phyloP scores from a whole-genome alignment of 2,329 filamentous ascomycete genomes.

The Blastomyces emzantsi region DNA sequence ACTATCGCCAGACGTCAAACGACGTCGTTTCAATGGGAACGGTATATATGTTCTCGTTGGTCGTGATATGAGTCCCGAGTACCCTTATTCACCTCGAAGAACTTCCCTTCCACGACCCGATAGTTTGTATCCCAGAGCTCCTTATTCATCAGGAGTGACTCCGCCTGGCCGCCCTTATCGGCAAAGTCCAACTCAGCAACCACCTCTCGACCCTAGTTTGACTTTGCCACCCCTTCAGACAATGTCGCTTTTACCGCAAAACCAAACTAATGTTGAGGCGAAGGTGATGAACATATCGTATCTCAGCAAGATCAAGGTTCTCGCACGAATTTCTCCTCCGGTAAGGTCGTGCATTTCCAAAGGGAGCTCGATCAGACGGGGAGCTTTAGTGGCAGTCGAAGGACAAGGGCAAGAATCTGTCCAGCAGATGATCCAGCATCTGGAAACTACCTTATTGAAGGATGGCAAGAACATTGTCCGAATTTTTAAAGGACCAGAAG shows the following conservation, averaged over 20 bases:
- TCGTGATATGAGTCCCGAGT: conserved; percentile 31
- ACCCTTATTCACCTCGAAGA: conserved; percentile 31
- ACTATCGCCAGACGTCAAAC: conserved; percentile 50
- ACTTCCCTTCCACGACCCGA: conserved; percentile 39
- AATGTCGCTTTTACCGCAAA: conserved; percentile 22
- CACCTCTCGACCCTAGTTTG: conserved; percentile 41
- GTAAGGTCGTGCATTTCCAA: conserved; percentile 36
- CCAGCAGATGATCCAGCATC: conserved; percentile 54
- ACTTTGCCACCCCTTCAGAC: conserved; percentile 48
- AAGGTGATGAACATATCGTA: conserved; percentile 69
- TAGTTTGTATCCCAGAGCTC: conserved; percentile 23
- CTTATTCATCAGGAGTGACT: conserved; percentile 47
- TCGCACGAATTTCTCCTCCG: conserved; percentile 67
- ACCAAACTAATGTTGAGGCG: conserved; percentile 49
- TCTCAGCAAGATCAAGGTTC: conserved; percentile 64
- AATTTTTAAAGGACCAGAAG: conserved; percentile 41
- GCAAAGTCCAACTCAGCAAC: conserved; percentile 21
- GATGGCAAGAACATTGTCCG: conserved; percentile 45
- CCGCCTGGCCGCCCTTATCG: conserved; percentile 36
- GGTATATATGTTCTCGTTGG: conserved; percentile 34
- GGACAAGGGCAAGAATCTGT: conserved; percentile 59
- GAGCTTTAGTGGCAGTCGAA: conserved; percentile 75
- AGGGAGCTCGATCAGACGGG: conserved; percentile 44
- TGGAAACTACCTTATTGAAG: conserved; percentile 47
- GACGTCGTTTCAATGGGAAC: conserved; percentile 50